These are phyloP conservation scores for Aureobasidium sp. DNA, from an alignment of 2,329 filamentous ascomycete species.

Conservation along the genomic window DNA sequence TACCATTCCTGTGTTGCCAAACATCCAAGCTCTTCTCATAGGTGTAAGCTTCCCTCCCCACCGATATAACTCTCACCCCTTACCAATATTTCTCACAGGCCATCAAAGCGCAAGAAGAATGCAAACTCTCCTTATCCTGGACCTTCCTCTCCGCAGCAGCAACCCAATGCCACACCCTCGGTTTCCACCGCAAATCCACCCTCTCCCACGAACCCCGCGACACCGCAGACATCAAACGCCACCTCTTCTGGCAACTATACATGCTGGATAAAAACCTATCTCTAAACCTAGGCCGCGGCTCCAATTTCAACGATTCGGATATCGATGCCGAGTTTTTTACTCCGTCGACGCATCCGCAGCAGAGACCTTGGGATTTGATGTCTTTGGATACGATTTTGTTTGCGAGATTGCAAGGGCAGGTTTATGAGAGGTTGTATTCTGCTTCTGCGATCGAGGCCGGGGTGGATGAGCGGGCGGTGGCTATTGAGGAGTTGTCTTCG, in stretches of 20 bases:
- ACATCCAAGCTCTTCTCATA: slow-evolving; percentile 7
- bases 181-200: slow-evolving; percentile 9
- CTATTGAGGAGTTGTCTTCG: neutral
- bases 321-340: slow-evolving; percentile 12
- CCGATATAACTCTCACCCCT: no score
- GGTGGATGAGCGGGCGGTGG: neutral
- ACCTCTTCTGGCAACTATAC: slow-evolving; percentile 13
- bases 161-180: slow-evolving; percentile 13
- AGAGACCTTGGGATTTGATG: slow-evolving; percentile 11
- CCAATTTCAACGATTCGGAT: slow-evolving; percentile 13
- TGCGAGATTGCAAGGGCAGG: slow-evolving; percentile 2
- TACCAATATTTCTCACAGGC: no score
- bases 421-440: slow-evolving; percentile 12
- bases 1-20: slow-evolving; percentile 8
- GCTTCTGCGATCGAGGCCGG: neutral
- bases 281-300: slow-evolving; percentile 10
- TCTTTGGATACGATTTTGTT: slow-evolving; percentile 8
- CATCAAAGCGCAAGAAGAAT: slow-evolving; percentile 13
- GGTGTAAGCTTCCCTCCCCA: no score
- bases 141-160: slow-evolving; percentile 11
- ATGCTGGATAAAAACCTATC: slow-evolving; percentile 12
- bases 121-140: slow-evolving; percentile 11
- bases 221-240: slow-evolving; percentile 11
- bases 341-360: neutral
- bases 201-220: slow-evolving; percentile 2